These are phyloP conservation scores for Taxillus chinensis DNA, from an alignment of 164 flowering plant species.

Conservation along the genomic window DNA sequence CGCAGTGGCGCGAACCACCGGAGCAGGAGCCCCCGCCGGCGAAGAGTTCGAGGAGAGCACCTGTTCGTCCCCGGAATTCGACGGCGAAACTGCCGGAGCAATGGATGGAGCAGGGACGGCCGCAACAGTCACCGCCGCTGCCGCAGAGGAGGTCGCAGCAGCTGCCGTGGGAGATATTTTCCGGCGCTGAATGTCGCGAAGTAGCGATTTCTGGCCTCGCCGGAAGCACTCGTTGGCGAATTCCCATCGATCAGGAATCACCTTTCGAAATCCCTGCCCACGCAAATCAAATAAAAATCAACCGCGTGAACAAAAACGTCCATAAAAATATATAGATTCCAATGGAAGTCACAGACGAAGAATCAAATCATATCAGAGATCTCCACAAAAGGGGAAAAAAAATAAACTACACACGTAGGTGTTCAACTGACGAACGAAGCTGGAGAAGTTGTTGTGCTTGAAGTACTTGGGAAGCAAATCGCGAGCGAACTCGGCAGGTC, in stretches of 20 bases:
- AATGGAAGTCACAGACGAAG: background rate
- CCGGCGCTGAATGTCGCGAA: slow-evolving; percentile 66
- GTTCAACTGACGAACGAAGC: slow-evolving; percentile 48
- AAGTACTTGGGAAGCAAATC: slow-evolving; percentile 60
- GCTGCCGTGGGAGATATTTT: slow-evolving; percentile 26
- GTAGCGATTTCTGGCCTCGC: slow-evolving; percentile 57
- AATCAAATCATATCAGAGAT: no score
- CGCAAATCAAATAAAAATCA: background rate
- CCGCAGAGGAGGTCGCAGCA: background rate
- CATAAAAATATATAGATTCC: background rate
- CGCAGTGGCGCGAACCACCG: slow-evolving; percentile 18
- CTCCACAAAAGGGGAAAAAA: no score
- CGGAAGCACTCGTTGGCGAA: slow-evolving; percentile 71
- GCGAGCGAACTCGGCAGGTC: slow-evolving; percentile 55
- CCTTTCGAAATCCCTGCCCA: slow-evolving; percentile 54
- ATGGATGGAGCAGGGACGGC: slow-evolving; percentile 12
- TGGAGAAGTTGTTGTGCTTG: slow-evolving; percentile 61
- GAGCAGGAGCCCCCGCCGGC: slow-evolving; percentile 17
- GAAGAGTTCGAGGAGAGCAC: slow-evolving; percentile 48
- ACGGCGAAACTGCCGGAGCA: slow-evolving; percentile 25
- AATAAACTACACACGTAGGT: slow-evolving; percentile 36
- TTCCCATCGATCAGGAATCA: slow-evolving; percentile 87
- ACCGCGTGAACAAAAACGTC: no score
- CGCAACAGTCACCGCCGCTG: background rate
- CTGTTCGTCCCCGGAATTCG: slow-evolving; percentile 56